Evolutionary conservation across 139 green algal genomes (phyloP).

Genomic region (Pseudopediastrum boryanum): DNA sequence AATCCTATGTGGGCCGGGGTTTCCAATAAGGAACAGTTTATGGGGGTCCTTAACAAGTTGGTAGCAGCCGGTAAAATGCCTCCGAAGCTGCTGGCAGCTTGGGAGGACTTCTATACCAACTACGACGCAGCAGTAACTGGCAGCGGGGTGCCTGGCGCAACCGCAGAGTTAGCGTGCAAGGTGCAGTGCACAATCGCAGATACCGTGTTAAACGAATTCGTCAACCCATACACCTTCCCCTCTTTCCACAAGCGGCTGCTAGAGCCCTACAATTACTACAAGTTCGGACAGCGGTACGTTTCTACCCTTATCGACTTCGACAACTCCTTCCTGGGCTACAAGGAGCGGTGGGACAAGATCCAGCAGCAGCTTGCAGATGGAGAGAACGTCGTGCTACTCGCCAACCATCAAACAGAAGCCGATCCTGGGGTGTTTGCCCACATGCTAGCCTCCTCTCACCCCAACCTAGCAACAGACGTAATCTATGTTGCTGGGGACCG

Average conservation of each 20-base stretch:
- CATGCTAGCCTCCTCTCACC: slow-evolving; percentile 86
- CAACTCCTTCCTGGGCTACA: slow-evolving; percentile 79
- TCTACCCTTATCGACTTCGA: slow-evolving; percentile 90
- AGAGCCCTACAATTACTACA: slow-evolving; percentile 93
- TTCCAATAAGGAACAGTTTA: slow-evolving; percentile 65
- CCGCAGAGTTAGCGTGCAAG: slow-evolving; percentile 70
- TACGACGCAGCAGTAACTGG: slow-evolving; percentile 79
- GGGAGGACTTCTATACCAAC: slow-evolving; percentile 87
- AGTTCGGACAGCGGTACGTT: slow-evolving; percentile 95
- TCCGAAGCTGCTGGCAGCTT: slow-evolving; percentile 59
- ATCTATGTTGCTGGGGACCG: slow-evolving; percentile 92
- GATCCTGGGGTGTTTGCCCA: slow-evolving; percentile 96
- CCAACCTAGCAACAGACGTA: slow-evolving; percentile 78
- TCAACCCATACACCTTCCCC: slow-evolving; percentile 88
- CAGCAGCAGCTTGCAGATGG: slow-evolving; percentile 65
- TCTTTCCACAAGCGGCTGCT: slow-evolving; percentile 87
- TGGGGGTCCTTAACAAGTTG: slow-evolving; percentile 57
- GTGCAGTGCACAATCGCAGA: slow-evolving; percentile 69
- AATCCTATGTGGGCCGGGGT: slow-evolving; percentile 33
- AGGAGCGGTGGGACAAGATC: slow-evolving; percentile 59
- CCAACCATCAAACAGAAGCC: slow-evolving; percentile 99
- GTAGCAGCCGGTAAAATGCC: slow-evolving; percentile 55
- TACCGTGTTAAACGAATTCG: slow-evolving; percentile 55
- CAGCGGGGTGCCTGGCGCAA: slow-evolving; percentile 51
- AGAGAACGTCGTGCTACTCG: slow-evolving; percentile 96